phyloP scores from a whole-genome alignment of 495 filamentous ascomycete species.

The Aspergillus heteromorphus region DNA sequence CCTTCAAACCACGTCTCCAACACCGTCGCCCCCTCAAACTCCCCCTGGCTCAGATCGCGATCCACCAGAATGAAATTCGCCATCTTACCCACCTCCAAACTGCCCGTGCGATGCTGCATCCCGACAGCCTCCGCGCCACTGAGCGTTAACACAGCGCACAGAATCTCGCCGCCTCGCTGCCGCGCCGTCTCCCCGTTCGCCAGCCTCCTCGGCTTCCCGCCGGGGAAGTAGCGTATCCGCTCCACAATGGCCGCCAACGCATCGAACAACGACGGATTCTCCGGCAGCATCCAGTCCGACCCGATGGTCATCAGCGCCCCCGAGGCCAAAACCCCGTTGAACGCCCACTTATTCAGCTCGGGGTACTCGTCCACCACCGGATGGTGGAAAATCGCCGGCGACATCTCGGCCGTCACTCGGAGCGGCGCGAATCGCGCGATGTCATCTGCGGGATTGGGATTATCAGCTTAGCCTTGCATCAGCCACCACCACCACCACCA shows the following conservation, averaged over 20 bases:
- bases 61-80: not conserved
- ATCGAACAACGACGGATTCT: not conserved
- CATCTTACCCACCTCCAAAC: not conserved
- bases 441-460: not conserved
- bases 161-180: not conserved
- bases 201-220: not conserved
- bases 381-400: slow-evolving; percentile 1
- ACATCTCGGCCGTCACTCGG: not conserved
- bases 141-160: not conserved
- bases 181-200: not conserved
- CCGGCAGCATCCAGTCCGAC: not conserved
- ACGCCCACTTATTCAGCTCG: not conserved
- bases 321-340: not conserved
- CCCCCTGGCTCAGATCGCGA: not conserved
- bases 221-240: not conserved
- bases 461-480: no score
- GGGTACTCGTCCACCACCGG: not conserved
- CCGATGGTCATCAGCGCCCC: not conserved
- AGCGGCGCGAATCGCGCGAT: not conserved
- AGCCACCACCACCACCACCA: no score
- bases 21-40: slow-evolving; percentile 1
- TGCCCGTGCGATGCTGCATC: not conserved
- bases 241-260: not conserved
- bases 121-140: not conserved
- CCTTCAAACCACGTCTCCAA: slow-evolving; percentile 9